phyloP scores from a whole-genome alignment of 805 yeast genomes.

The Scheffersomyces amazonensis region DNA sequence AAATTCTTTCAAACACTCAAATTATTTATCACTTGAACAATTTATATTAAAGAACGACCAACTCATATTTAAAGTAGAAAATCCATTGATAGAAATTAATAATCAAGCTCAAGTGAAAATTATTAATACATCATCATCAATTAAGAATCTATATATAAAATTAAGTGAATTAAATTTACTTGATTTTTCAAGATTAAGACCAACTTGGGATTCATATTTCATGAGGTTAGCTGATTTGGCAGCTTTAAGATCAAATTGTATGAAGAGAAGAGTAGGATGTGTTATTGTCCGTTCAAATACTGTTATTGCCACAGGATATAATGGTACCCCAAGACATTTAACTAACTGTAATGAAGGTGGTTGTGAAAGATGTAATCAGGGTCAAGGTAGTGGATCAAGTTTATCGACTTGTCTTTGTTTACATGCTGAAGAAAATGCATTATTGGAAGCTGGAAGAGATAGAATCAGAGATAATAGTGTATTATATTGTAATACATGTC shows the following conservation, averaged over 20 bases:
- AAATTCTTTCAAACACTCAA: slow-evolving; percentile 7
- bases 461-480: slow-evolving; percentile 56
- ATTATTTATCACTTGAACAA: slow-evolving; percentile 20
- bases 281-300: slow-evolving; percentile 84
- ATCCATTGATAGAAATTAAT: slow-evolving; percentile 57
- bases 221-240: slow-evolving; percentile 93
- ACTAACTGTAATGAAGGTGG: slow-evolving; percentile 95
- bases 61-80: slow-evolving; percentile 37
- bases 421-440: slow-evolving; percentile 97
- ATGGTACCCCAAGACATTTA: slow-evolving; percentile 92
- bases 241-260: slow-evolving; percentile 88
- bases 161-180: slow-evolving; percentile 37
- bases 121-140: slow-evolving; percentile 36
- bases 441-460: slow-evolving; percentile 90
- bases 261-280: slow-evolving; percentile 97
- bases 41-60: slow-evolving; percentile 35
- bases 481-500: slow-evolving; percentile 93
- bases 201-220: slow-evolving; percentile 95
- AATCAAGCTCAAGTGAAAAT: slow-evolving; percentile 51
- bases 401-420: slow-evolving; percentile 85
- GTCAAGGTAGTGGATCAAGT: slow-evolving; percentile 57
- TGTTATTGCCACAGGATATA: slow-evolving; percentile 94
- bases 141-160: slow-evolving; percentile 32
- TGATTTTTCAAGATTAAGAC: slow-evolving; percentile 60
- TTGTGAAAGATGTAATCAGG: slow-evolving; percentile 82